Evolutionary conservation across 768 basidiomycete genomes (phyloP), one percentile per base, ranked within the genome.

Genomic region (Tylopilus vinaceipallidus): DNA sequence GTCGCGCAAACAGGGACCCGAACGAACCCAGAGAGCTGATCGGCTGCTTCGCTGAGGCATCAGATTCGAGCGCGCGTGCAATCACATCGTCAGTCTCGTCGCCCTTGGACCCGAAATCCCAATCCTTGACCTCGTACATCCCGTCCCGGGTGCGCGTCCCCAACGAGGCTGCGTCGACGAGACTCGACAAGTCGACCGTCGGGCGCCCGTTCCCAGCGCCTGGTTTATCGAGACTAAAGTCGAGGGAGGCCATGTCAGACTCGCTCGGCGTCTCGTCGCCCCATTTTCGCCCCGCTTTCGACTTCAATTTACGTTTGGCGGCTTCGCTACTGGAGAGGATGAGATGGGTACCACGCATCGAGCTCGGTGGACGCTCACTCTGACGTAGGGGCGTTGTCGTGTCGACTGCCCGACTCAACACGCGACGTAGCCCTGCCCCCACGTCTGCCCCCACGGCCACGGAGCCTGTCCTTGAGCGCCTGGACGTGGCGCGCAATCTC

Each of bases 401-500:
- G 73, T 43, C 82, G 83, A 60, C 73, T 78, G 26, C 75, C 79
- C 20, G 72, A 75, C 48, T 76, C 72, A 52, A 78, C 69, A 50
- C 81, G 77, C 50, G 75, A 71, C 33, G 60, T 61, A 34, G 74
- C 68, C 47, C 77, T 75, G 38, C 80, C 76, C 17, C 78, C 76
- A 48, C 82, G 76, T 50, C 82, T 72, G 3, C 81, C 82, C 0
- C 85, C 87, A 45, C 86, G 76, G 23, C 88, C 88, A 47, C 91
- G 88, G 42, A 97, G 69, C 27, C 91, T 78, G 45, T 79, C 85
- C 69, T 95, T 97, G 46, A 99, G 75, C 0, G 90, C 91, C 57
- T 93, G 86, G 1, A 97, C 89, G 62, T 95, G 97, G 57, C 90
- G 78, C 4, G 95, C 84, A 53, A 98, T 98, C 59, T 93, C 84